A percentile compares a stretch with the other conserved stretches of the same genome.
Conservation (phyloP, 805 yeast genomes). For the Hanseniaspora lindneri region DNA sequence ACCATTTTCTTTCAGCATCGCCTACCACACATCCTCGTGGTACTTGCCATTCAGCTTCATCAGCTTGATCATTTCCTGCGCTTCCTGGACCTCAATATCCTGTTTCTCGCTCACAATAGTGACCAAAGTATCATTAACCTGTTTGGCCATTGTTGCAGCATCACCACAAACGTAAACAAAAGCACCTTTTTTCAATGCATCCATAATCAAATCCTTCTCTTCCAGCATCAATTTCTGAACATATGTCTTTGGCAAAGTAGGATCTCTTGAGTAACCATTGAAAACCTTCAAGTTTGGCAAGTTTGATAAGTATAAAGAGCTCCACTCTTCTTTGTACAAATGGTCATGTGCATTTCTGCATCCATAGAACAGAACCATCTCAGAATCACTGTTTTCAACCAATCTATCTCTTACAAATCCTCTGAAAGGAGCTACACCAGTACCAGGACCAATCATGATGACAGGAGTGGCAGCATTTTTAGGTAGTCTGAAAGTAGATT, state of each 20-base stretch:
- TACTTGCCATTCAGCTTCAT: slow-evolving; percentile 75
- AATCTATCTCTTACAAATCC: slow-evolving; percentile 86
- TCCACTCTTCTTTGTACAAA: slow-evolving; percentile 83
- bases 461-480: slow-evolving; percentile 71
- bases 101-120: slow-evolving; percentile 53
- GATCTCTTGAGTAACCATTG: slow-evolving; percentile 76
- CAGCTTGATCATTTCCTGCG: slow-evolving; percentile 63
- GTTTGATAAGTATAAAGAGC: slow-evolving; percentile 45
- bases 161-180: slow-evolving; percentile 94
- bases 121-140: slow-evolving; percentile 62
- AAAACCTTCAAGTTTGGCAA: slow-evolving; percentile 54
- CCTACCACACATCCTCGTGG: slow-evolving; percentile 95
- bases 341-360: slow-evolving; percentile 80
- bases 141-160: slow-evolving; percentile 91
- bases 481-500: slow-evolving; percentile 89
- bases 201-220: slow-evolving; percentile 33
- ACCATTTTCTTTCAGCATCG: slow-evolving; percentile 1
- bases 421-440: slow-evolving; percentile 97
- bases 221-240: slow-evolving; percentile 71
- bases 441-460: slow-evolving; percentile 94
- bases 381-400: slow-evolving; percentile 45
- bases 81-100: slow-evolving; percentile 52
- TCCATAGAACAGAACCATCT: slow-evolving; percentile 71
- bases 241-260: slow-evolving; percentile 49
- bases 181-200: slow-evolving; percentile 58